Evolutionary conservation across 2,329 filamentous ascomycete species (phyloP).

Genomic region (Alternaria triticina): DNA sequence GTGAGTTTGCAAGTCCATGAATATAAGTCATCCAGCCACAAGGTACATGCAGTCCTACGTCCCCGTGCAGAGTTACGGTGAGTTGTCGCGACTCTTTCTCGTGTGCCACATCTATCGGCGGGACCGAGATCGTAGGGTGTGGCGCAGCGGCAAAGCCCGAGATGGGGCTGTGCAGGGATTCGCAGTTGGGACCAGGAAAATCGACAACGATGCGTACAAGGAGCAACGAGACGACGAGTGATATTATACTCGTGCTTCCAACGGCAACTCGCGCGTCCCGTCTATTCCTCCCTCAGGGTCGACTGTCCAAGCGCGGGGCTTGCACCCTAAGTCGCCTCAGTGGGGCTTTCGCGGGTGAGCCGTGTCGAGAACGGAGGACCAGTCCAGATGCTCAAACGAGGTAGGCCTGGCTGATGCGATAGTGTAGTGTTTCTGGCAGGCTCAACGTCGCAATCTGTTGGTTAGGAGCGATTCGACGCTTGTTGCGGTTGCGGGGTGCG

Average conservation of each 20-base stretch:
- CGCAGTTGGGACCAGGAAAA: slow-evolving; percentile 25
- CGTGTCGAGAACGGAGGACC: slow-evolving; percentile 28
- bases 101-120: slow-evolving; percentile 36
- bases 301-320: slow-evolving; percentile 39
- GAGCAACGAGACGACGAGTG: slow-evolving; percentile 29
- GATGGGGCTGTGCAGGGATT: slow-evolving; percentile 42
- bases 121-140: slow-evolving; percentile 33
- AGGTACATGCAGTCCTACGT: slow-evolving; percentile 34
- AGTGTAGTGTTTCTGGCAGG: slow-evolving; percentile 15
- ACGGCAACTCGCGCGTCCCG: slow-evolving; percentile 35
- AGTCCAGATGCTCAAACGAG: slow-evolving; percentile 26
- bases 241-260: slow-evolving; percentile 35
- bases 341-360: slow-evolving; percentile 37
- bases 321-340: slow-evolving; percentile 37
- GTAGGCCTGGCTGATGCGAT: slow-evolving; percentile 25
- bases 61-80: slow-evolving; percentile 38
- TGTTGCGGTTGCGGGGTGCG: slow-evolving; percentile 36
- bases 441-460: slow-evolving; percentile 30
- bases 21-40: slow-evolving; percentile 41
- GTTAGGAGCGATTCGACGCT: slow-evolving; percentile 32
- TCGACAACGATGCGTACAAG: slow-evolving; percentile 34
- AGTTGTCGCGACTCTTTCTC: slow-evolving; percentile 27
- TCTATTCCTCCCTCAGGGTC: slow-evolving; percentile 30
- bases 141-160: slow-evolving; percentile 40
- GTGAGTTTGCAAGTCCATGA: slow-evolving; percentile 32